These are phyloP conservation scores for Arthonia radiata DNA, from an alignment of 495 filamentous ascomycete species.

Conservation along the genomic window DNA sequence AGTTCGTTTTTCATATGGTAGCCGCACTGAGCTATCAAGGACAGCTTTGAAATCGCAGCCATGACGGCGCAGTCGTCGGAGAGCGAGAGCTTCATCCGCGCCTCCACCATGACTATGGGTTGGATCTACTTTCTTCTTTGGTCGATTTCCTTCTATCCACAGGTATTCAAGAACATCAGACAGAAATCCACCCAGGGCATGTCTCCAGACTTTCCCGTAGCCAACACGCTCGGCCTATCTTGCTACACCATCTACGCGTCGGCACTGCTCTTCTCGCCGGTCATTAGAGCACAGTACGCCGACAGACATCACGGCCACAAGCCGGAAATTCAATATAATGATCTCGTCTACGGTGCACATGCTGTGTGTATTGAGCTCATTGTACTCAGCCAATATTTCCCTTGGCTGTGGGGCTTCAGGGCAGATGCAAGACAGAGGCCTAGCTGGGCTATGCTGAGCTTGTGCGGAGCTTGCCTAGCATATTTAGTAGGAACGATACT, in stretches of 20 bases:
- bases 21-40: too few species aligned
- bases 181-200: conserved; percentile 57
- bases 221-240: conserved; percentile 64
- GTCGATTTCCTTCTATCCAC: conserved; percentile 84
- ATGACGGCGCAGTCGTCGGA: too few species aligned
- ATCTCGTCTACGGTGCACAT: conserved; percentile 66
- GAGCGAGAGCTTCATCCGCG: too few species aligned
- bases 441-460: conserved; percentile 36
- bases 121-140: conserved; percentile 49
- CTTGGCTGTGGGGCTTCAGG: conserved; percentile 49
- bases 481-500: conserved; percentile 26
- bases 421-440: conserved; percentile 26
- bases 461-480: conserved; percentile 39
- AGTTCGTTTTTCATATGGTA: too few species aligned
- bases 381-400: conserved; percentile 47
- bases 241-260: conserved; percentile 52
- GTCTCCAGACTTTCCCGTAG: conserved; percentile 60
- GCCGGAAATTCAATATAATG: conserved; percentile 72
- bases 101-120: too few species aligned
- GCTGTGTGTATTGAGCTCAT: conserved; percentile 42
- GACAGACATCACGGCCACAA: conserved; percentile 48
- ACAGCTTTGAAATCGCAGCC: too few species aligned
- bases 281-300: conserved; percentile 63
- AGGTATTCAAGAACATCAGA: conserved; percentile 49
- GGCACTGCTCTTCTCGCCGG: conserved; percentile 50